Percentiles rank a stretch among this genome's conserved stretches.
phyloP scores from a whole-genome alignment of 495 filamentous ascomycete genomes.

The Penicillium pulvis region DNA sequence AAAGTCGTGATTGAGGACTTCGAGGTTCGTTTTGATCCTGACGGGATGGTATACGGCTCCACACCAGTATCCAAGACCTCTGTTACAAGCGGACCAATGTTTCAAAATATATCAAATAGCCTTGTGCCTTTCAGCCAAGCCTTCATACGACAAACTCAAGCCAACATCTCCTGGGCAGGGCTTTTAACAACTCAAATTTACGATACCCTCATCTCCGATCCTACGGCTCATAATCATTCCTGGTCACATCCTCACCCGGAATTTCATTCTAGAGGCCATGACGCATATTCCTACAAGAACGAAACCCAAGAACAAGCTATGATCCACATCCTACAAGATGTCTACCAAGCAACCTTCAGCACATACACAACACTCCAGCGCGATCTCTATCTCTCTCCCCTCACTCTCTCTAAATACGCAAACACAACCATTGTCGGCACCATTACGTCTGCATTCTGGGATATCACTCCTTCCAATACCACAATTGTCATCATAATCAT shows the following conservation, averaged over 20 bases:
- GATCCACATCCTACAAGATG: constrained; percentile 1
- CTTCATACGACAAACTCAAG: background rate
- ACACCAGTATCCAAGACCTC: constrained; percentile 11
- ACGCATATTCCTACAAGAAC: background rate
- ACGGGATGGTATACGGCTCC: constrained; percentile 13
- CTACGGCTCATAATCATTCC: background rate
- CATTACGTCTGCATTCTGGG: constrained; percentile 13
- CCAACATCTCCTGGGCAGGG: background rate
- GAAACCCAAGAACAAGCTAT: background rate
- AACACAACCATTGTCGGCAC: background rate
- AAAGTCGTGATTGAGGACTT: constrained; percentile 18
- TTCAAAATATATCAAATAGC: constrained; percentile 19
- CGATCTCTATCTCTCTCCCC: constrained; percentile 12
- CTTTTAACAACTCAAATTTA: background rate
- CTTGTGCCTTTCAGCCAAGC: constrained; percentile 19
- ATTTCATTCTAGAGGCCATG: background rate
- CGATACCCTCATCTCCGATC: background rate
- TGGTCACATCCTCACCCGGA: background rate
- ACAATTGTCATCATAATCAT: constrained; percentile 24
- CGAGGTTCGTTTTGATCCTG: constrained; percentile 14
- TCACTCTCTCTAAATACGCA: background rate
- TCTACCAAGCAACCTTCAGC: constrained; percentile 25
- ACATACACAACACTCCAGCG: constrained; percentile 20
- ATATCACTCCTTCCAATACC: constrained; percentile 18
- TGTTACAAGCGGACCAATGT: constrained; percentile 14